A percentile compares a stretch with the other conserved stretches of the same genome.
phyloP scores from a whole-genome alignment of 2,329 filamentous ascomycete genomes.

The Penicillium griseofulvum region DNA sequence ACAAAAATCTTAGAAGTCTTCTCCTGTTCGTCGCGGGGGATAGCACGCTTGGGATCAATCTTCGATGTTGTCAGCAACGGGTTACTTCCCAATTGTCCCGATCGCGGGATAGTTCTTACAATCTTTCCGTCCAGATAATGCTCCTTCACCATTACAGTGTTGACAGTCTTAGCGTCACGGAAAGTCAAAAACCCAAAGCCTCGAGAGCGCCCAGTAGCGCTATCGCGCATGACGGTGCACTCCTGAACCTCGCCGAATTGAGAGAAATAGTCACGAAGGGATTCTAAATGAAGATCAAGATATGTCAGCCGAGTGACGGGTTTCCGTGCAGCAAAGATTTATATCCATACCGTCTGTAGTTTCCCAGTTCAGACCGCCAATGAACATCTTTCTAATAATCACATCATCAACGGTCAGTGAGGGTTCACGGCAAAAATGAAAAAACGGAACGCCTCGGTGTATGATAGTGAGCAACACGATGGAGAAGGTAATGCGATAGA shows the following conservation, averaged over 20 bases:
- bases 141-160: slow-evolving; percentile 99
- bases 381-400: slow-evolving; percentile 91
- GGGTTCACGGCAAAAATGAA: neutral
- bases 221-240: slow-evolving; percentile 99
- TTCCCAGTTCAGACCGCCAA: slow-evolving; percentile 98
- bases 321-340: slow-evolving; percentile 3
- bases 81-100: neutral
- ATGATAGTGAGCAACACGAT: neutral
- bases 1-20: slow-evolving; percentile 99
- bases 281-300: slow-evolving; percentile 60
- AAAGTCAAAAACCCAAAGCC: slow-evolving; percentile 98
- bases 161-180: slow-evolving; percentile 95
- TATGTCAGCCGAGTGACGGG: neutral
- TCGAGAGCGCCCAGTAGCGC: slow-evolving; percentile 85
- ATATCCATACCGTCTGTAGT: slow-evolving; percentile 84
- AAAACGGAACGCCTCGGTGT: neutral
- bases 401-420: slow-evolving; percentile 21
- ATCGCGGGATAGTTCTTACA: slow-evolving; percentile 55
- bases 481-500: neutral
- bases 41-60: slow-evolving; percentile 98
- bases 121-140: slow-evolving; percentile 98
- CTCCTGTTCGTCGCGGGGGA: slow-evolving; percentile 95
- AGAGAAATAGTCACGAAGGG: slow-evolving; percentile 92
- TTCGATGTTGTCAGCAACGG: slow-evolving; percentile 42
- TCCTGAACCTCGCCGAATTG: slow-evolving; percentile 97